These are phyloP conservation scores for Solanum peruvianum DNA, from an alignment of 257 asterid species.

Conservation along the genomic window DNA sequence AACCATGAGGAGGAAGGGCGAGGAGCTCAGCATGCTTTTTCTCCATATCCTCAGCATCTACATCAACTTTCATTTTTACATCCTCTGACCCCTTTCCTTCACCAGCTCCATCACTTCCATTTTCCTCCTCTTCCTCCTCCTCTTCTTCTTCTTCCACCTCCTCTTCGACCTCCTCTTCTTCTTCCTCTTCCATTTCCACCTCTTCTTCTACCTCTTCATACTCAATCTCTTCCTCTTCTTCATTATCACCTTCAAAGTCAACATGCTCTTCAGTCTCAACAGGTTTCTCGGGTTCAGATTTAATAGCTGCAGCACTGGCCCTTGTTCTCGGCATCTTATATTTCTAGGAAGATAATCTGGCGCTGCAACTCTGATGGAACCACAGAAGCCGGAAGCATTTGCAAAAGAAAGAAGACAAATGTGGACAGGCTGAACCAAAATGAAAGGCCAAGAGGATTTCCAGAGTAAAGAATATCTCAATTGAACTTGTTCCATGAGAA, in stretches of 20 bases:
- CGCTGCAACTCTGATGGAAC: conserved; percentile 64
- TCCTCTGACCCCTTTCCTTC: conserved; percentile 25
- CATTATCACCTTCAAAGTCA: conserved; percentile 50
- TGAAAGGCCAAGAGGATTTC: conserved; percentile 71
- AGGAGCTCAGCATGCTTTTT: conserved; percentile 71
- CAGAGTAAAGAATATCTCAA: conserved; percentile 41
- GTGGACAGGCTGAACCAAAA: conserved; percentile 64
- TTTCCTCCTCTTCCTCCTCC: conserved; percentile 39
- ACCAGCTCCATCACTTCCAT: conserved; percentile 17
- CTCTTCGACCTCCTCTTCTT: conserved; percentile 55
- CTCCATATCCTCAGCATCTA: conserved; percentile 35
- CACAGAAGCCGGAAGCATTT: conserved; percentile 71
- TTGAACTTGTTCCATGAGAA: conserved; percentile 62
- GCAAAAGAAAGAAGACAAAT: conserved; percentile 77
- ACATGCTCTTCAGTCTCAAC: conserved; percentile 70
- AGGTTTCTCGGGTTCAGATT: conserved; percentile 49
- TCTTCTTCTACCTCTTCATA: conserved; percentile 90
- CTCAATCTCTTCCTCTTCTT: conserved; percentile 75
- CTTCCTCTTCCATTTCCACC: conserved; percentile 53
- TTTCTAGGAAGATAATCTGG: conserved; percentile 44
- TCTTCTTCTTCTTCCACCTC: conserved; percentile 48
- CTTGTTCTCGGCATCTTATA: conserved; percentile 83
- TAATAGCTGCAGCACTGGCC: conserved; percentile 43
- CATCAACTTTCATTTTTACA: conserved; percentile 48
- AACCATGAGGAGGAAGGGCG: conserved; percentile 92